Evolutionary conservation across 1,139 yeast genomes (phyloP).

Genomic region (Debaryomyces robertsiae): DNA sequence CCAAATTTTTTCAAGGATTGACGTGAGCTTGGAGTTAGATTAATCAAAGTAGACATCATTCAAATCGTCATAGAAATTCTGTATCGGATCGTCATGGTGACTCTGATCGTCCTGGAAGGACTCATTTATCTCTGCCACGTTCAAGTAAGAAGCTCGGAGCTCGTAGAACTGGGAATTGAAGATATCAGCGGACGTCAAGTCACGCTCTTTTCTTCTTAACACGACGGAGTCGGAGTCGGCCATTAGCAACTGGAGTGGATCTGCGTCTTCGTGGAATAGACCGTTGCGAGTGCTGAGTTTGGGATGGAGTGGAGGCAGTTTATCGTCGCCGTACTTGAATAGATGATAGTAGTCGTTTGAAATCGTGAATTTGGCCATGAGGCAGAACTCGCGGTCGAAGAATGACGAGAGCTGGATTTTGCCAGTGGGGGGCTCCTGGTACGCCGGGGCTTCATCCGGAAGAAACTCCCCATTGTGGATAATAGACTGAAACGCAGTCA

Average conservation of each 20-base stretch:
- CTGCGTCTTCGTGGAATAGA: conserved; percentile 3
- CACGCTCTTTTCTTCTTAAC: not conserved
- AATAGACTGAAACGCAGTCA: not conserved
- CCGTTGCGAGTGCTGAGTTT: not conserved
- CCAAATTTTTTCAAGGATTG: no score
- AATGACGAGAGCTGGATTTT: not conserved
- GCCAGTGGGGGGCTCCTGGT: not conserved
- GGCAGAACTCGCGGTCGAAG: not conserved
- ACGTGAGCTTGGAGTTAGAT: not conserved
- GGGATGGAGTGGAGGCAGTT: not conserved
- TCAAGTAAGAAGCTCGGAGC: not conserved
- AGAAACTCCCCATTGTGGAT: no score
- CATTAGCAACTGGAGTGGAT: conserved; percentile 1
- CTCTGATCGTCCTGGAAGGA: not conserved
- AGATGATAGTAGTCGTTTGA: not conserved
- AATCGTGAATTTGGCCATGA: not conserved
- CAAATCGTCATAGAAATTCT: conserved; percentile 25
- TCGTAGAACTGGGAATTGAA: not conserved
- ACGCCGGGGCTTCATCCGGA: not conserved
- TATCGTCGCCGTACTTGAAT: not conserved
- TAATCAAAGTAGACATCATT: conserved; percentile 11
- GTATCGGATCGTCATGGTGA: conserved; percentile 12
- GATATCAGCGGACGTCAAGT: not conserved
- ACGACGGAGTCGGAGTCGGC: not conserved
- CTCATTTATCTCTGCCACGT: not conserved